phyloP scores from a whole-genome alignment of 768 basidiomycete genomes.

The Suillus bovinus region DNA sequence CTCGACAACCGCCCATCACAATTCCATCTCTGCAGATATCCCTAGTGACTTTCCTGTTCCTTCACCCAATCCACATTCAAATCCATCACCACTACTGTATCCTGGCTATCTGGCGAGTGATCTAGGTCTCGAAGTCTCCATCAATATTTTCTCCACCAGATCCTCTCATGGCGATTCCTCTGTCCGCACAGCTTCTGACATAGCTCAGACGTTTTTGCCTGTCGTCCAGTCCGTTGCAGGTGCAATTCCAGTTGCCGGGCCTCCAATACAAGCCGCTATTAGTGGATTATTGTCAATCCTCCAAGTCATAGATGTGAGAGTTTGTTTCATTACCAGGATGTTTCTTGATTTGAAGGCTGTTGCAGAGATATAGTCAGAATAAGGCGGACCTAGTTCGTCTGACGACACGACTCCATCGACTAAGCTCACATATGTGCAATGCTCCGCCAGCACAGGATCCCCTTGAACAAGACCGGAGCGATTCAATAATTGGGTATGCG shows the following conservation, averaged over 20 bases:
- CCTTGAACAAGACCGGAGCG: neutral
- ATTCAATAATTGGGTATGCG: slow-evolving; percentile 4
- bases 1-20: neutral
- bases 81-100: neutral
- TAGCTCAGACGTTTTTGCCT: neutral
- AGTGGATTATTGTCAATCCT: neutral
- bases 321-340: neutral
- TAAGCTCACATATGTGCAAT: neutral
- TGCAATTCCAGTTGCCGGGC: neutral
- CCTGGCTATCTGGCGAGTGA: neutral
- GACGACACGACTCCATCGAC: neutral
- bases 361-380: neutral
- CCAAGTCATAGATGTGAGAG: neutral
- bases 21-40: neutral
- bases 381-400: neutral
- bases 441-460: neutral
- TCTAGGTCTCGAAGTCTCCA: neutral
- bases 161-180: neutral
- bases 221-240: neutral
- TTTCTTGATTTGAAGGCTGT: neutral
- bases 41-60: too few relatives aligned
- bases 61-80: neutral
- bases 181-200: neutral
- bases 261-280: neutral
- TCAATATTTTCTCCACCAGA: neutral